Evolutionary conservation across 192 early-diverging fungal species (phyloP).

Genomic region (Coemansia sp.): DNA sequence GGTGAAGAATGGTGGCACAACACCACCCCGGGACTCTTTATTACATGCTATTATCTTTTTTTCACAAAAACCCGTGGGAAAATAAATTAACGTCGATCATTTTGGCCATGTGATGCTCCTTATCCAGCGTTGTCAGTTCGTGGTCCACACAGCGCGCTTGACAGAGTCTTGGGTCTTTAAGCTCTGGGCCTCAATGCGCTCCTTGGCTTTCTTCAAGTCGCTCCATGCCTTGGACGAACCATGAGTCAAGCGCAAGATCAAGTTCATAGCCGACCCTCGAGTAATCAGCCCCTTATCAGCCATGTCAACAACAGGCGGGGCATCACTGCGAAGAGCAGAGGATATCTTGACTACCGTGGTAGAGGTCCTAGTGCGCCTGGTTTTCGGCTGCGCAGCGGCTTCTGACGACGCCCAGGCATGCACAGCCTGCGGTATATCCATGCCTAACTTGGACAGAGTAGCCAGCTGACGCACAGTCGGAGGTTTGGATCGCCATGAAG

Average conservation of each 20-base stretch:
- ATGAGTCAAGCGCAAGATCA: conserved; percentile 62
- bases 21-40: neutral
- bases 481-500: conserved; percentile 61
- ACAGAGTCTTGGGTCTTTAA: neutral
- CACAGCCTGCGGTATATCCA: conserved; percentile 21
- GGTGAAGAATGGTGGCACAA: neutral
- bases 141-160: conserved; percentile 1
- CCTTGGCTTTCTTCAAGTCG: conserved; percentile 3
- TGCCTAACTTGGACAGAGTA: conserved; percentile 50
- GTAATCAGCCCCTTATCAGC: conserved; percentile 26
- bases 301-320: neutral
- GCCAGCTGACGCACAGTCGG: conserved; percentile 59
- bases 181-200: conserved; percentile 4
- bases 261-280: conserved; percentile 72
- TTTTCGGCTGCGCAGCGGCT: neutral
- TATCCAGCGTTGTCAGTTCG: neutral
- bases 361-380: neutral
- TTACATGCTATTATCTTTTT: neutral
- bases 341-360: neutral
- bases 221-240: conserved; percentile 61
- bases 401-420: neutral
- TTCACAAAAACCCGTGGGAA: neutral
- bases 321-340: neutral
- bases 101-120: neutral
- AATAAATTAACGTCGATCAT: neutral